These are phyloP conservation scores for Eucalyptus rudis DNA, from an alignment of 345 rosid genomes.

Conservation along the genomic window DNA sequence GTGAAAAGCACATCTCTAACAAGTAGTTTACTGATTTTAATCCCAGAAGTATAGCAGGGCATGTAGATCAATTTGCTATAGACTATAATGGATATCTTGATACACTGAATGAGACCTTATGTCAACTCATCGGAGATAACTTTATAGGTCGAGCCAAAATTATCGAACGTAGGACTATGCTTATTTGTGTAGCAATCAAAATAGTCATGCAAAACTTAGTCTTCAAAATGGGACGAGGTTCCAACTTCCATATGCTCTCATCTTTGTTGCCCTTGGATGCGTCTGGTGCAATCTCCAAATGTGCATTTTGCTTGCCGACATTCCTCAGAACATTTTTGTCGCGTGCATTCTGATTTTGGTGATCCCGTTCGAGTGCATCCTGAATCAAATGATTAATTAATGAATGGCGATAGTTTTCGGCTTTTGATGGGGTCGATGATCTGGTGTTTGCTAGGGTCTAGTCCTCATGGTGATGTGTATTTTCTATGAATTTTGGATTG, in stretches of 20 bases:
- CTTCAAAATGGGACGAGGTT: not conserved
- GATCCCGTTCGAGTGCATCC: not conserved
- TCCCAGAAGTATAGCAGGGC: not conserved
- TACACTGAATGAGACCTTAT: accelerated
- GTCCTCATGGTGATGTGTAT: not conserved
- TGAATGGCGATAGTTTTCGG: accelerated
- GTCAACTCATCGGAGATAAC: too few relatives aligned
- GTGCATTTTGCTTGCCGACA: not conserved
- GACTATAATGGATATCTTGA: too few relatives aligned
- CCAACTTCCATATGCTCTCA: not conserved
- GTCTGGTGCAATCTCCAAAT: not conserved
- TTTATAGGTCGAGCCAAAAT: too few relatives aligned
- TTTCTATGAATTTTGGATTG: not conserved
- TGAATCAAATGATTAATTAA: not conserved
- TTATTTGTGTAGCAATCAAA: accelerated
- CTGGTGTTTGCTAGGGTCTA: accelerated
- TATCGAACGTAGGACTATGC: accelerated
- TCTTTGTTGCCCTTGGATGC: not conserved
- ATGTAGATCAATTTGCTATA: too few relatives aligned
- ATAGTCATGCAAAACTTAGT: not conserved
- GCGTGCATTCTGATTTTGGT: not conserved
- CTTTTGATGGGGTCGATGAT: not conserved
- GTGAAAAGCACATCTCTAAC: too few relatives aligned
- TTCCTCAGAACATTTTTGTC: not conserved
- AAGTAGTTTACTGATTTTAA: too few relatives aligned